These are phyloP conservation scores for Brassica balearica DNA, from an alignment of 441 rosid species.

Conservation along the genomic window DNA sequence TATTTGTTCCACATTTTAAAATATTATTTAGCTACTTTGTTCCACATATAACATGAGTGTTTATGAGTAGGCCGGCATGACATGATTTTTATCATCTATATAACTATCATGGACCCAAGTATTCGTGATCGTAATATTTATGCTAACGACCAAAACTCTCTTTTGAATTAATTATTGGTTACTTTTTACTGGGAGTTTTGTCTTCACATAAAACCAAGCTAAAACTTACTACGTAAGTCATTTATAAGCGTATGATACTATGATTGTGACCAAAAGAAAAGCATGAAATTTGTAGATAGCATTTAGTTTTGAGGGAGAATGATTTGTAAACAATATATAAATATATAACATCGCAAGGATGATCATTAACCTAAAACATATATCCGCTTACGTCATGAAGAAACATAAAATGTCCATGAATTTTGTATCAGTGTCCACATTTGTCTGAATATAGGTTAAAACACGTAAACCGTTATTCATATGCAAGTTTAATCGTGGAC, in stretches of 20 bases:
- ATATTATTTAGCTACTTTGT: constrained; percentile 4
- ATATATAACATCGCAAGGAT: too few species aligned
- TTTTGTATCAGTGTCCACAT: neutral
- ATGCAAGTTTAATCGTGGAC: neutral
- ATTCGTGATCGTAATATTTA: constrained; percentile 8
- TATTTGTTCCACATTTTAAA: constrained; percentile 19
- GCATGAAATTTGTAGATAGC: neutral
- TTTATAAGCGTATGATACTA: too few species aligned
- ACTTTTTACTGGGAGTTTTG: neutral
- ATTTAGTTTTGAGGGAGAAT: neutral
- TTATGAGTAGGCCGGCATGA: constrained; percentile 7
- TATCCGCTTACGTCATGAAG: neutral
- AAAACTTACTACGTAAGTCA: too few species aligned
- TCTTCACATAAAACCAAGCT: neutral
- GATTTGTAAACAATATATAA: neutral
- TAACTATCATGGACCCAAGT: constrained; percentile 37
- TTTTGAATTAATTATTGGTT: constrained; percentile 21
- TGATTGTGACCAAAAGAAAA: neutral
- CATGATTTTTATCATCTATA: constrained; percentile 32
- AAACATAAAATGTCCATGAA: neutral
- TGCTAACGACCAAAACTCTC: constrained; percentile 23
- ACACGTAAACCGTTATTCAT: neutral
- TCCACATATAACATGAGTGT: constrained; percentile 20
- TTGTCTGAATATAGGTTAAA: neutral
- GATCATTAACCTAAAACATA: neutral